Evolutionary conservation across 2,329 filamentous ascomycete genomes (phyloP).

Genomic region (Calonectria crousiana): DNA sequence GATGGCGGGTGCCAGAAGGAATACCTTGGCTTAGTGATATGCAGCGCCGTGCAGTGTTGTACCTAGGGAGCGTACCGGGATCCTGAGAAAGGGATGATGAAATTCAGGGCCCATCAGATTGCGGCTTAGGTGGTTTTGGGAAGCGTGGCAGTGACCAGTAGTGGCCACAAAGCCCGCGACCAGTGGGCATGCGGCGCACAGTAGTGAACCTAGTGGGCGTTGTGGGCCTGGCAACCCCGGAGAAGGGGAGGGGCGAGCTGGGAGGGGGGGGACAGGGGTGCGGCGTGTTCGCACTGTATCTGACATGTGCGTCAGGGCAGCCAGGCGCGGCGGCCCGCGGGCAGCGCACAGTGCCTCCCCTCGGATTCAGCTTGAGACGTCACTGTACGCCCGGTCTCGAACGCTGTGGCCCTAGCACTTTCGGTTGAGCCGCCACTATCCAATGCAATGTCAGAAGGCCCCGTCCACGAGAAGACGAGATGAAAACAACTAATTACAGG

Average conservation of each 20-base stretch:
- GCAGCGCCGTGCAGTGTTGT: not conserved
- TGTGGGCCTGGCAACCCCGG: constrained; percentile 31
- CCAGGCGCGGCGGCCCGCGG: not conserved
- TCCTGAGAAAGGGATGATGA: constrained; percentile 43
- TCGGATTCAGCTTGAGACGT: constrained; percentile 21
- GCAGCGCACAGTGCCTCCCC: constrained; percentile 35
- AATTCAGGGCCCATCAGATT: constrained; percentile 41
- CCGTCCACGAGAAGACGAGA: constrained; percentile 40
- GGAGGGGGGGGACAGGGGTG: constrained; percentile 13
- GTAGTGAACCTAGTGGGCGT: constrained; percentile 19
- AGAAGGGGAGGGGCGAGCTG: constrained; percentile 6
- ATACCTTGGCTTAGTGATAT: constrained; percentile 9
- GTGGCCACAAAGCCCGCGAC: not conserved
- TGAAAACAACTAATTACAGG: constrained; percentile 26
- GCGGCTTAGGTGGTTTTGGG: constrained; percentile 34
- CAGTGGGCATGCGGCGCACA: constrained; percentile 13
- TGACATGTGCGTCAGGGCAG: constrained; percentile 4
- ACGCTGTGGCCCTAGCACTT: constrained; percentile 31
- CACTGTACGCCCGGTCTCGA: constrained; percentile 38
- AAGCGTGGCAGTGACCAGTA: constrained; percentile 27
- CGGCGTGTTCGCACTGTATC: constrained; percentile 36
- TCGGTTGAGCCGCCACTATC: constrained; percentile 26
- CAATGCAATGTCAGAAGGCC: constrained; percentile 23
- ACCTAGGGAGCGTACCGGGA: constrained; percentile 26
- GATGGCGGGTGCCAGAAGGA: constrained; percentile 30